Evolutionary conservation across 2,329 filamentous ascomycete genomes (phyloP), one percentile per base, ranked within the genome.

Genomic region (Apiospora saccharicola): DNA sequence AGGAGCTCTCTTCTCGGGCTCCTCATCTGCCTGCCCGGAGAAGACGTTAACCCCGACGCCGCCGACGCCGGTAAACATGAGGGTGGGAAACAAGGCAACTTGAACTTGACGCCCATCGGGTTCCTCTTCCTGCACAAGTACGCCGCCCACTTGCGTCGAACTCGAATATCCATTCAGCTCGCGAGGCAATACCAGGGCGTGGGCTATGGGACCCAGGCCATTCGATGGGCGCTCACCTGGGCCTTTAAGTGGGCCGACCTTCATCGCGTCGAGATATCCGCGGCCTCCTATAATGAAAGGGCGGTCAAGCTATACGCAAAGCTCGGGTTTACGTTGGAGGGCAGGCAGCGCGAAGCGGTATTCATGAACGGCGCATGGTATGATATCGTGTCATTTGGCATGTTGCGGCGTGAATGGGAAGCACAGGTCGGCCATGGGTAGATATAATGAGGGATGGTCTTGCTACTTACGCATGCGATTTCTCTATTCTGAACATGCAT

Each of bases 221-320:
- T 88, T 64, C 78, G 79, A 37, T 89, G 85, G 86, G 82, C 77
- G 0, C 74, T 87, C 4, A 81, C 85, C 34, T 88, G 85, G 82
- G 83, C 83, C 0, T 88, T 88, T 73, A 74, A 76, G 7, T 78
- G 79, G n/a, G 85, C 81, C 0, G 83, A 83, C 0, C 75, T 86
- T 77, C 86, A 88, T 73, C 78, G 83, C 5, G 82, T 88, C 24
- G 77, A 75, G 14, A 80, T 88, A 8, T 75, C 76, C 4, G 81
- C 81, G 0, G 81, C 84, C 46, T 81, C 76, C 12, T 87, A 81
- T 70, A 88, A 88, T 68, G 76, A 78, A 46, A 80, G 84, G 0
- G 86, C 84, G 0, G 67, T 80, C 13, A 78, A 80, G 24, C 70
- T 88, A 76, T 88, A 88, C 73, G 77, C 83, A 75, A 79, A 79